Conservation (phyloP, 2,329 filamentous ascomycete genomes). For the Escovopsis weberi region DNA sequence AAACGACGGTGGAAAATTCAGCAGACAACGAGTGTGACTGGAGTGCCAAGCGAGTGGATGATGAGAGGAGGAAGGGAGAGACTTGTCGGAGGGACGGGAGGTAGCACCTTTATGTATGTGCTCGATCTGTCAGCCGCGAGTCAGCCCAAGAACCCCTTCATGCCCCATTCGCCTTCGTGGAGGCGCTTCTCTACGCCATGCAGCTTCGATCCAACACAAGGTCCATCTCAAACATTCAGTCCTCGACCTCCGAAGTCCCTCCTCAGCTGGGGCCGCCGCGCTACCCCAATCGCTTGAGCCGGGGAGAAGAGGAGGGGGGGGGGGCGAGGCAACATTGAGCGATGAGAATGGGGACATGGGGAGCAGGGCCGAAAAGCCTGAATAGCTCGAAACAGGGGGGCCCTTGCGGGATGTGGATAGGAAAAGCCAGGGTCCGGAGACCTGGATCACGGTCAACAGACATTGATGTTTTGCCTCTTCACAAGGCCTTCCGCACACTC, state of each 20-base stretch:
- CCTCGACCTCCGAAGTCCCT: not conserved
- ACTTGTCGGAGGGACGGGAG: not conserved
- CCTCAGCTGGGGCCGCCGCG: conserved; percentile 7
- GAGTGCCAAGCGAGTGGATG: conserved; percentile 14
- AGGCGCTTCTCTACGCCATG: not conserved
- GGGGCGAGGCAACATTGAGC: conserved; percentile 4
- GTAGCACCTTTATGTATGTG: conserved; percentile 21
- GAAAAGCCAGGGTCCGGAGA: not conserved
- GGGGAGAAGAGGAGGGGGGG: conserved; percentile 2
- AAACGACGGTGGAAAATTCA: conserved; percentile 1
- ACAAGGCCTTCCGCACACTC: not conserved
- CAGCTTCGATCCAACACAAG: not conserved
- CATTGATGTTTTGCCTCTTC: not conserved
- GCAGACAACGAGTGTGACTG: conserved; percentile 18
- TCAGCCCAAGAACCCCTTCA: not conserved
- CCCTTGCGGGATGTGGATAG: not conserved
- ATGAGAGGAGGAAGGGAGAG: conserved; percentile 10
- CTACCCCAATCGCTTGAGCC: conserved; percentile 5
- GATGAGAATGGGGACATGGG: not conserved
- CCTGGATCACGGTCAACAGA: not conserved
- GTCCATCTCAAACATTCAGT: not conserved
- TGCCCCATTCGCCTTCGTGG: not conserved
- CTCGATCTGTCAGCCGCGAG: not conserved
- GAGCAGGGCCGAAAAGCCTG: conserved; percentile 6
- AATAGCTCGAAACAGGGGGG: not conserved